Conservation (phyloP, 2,329 filamentous ascomycete genomes). For the Fusarium coffeatum region DNA sequence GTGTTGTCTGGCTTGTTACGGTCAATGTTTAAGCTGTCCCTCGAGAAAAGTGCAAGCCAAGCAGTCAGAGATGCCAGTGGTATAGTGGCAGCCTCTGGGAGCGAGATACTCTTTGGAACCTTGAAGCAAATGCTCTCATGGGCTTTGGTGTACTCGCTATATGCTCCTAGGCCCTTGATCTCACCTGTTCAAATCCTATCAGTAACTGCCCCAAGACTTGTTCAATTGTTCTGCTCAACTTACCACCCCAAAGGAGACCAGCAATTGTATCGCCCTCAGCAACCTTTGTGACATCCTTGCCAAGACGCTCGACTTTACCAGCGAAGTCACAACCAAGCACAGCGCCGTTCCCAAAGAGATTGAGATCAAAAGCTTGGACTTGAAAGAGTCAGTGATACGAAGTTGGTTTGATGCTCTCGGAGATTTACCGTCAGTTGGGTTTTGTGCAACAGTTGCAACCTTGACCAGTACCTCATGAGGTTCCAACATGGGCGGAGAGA, state of each 20-base stretch:
- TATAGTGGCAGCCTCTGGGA: slow-evolving; percentile 52
- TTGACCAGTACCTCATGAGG: slow-evolving; percentile 43
- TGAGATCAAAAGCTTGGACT: slow-evolving; percentile 52
- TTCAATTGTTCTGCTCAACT: not conserved
- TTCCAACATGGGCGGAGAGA: slow-evolving; percentile 20
- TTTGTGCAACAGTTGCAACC: slow-evolving; percentile 42
- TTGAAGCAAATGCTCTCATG: slow-evolving; percentile 56
- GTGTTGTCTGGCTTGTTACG: slow-evolving; percentile 7
- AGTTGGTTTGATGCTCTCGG: not conserved
- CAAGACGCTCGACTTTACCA: slow-evolving; percentile 51
- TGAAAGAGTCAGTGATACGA: not conserved
- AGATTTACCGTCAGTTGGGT: slow-evolving; percentile 43
- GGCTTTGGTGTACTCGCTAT: slow-evolving; percentile 55
- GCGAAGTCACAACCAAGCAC: slow-evolving; percentile 55
- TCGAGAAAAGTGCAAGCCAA: slow-evolving; percentile 55
- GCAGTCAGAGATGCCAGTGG: slow-evolving; percentile 55
- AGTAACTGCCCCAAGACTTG: not conserved
- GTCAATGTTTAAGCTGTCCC: slow-evolving; percentile 51
- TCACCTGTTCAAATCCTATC: slow-evolving; percentile 29
- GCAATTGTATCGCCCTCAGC: slow-evolving; percentile 41
- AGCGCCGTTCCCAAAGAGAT: slow-evolving; percentile 53
- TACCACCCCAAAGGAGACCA: slow-evolving; percentile 48
- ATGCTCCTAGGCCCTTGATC: slow-evolving; percentile 51
- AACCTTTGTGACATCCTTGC: slow-evolving; percentile 37
- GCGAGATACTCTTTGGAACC: slow-evolving; percentile 48